phyloP scores from a whole-genome alignment of 2,329 filamentous ascomycete species.

The Penicillium sp. region DNA sequence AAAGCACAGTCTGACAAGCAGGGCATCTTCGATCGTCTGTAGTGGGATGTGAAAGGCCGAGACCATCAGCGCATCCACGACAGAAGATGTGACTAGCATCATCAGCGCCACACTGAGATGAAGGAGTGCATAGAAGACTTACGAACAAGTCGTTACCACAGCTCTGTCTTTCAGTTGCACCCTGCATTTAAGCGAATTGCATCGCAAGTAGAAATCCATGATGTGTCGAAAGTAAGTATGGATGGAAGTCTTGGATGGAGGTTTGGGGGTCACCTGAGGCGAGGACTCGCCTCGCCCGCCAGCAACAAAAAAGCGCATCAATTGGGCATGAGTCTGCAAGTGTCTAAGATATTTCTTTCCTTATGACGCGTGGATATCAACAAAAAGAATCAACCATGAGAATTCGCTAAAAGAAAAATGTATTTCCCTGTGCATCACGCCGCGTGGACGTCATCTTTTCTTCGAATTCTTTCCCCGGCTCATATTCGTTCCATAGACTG shows the following conservation, averaged over 20 bases:
- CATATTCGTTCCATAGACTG: slow-evolving; percentile 93
- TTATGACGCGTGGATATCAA: slow-evolving; percentile 22
- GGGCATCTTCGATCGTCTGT: slow-evolving; percentile 67
- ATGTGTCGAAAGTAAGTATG: slow-evolving; percentile 20
- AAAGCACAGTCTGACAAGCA: slow-evolving; percentile 70
- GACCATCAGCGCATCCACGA: slow-evolving; percentile 67
- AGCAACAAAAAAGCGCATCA: slow-evolving; percentile 4
- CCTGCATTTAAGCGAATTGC: slow-evolving; percentile 80
- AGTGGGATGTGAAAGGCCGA: slow-evolving; percentile 63
- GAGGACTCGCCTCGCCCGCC: slow-evolving; percentile 1
- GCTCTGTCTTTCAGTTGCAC: slow-evolving; percentile 69
- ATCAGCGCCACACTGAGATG: slow-evolving; percentile 14
- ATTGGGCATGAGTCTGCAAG: slow-evolving; percentile 1
- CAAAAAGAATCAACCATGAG: neutral
- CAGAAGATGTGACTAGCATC: slow-evolving; percentile 79
- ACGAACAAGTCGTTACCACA: slow-evolving; percentile 90
- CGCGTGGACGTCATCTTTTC: slow-evolving; percentile 68
- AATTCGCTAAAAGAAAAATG: slow-evolving; percentile 73
- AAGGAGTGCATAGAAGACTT: slow-evolving; percentile 26
- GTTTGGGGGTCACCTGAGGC: slow-evolving; percentile 17
- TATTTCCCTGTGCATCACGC: slow-evolving; percentile 85
- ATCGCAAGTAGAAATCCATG: slow-evolving; percentile 77
- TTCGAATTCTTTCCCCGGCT: slow-evolving; percentile 77
- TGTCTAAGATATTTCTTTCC: slow-evolving; percentile 10
- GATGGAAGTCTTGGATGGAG: slow-evolving; percentile 13